Evolutionary conservation across 2,329 filamentous ascomycete genomes (phyloP).

Genomic region (Scortechinia acanthostroma): DNA sequence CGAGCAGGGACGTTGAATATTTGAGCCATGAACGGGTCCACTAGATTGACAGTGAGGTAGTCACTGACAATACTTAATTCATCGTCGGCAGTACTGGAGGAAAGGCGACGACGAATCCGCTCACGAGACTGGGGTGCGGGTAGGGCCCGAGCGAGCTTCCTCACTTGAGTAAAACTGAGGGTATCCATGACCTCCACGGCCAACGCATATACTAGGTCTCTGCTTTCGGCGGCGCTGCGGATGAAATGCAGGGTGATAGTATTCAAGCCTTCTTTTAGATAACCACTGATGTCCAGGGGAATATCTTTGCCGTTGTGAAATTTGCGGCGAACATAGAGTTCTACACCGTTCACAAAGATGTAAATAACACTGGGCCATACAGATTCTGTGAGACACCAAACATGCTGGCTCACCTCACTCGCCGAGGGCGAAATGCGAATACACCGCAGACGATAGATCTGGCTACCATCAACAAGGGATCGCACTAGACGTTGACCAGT

Average conservation of each 20-base stretch:
- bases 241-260: slow-evolving; percentile 41
- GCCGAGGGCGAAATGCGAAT: slow-evolving; percentile 23
- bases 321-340: slow-evolving; percentile 56
- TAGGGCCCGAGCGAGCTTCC: slow-evolving; percentile 19
- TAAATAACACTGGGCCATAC: slow-evolving; percentile 68
- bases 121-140: slow-evolving; percentile 39
- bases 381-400: slow-evolving; percentile 60
- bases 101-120: slow-evolving; percentile 43
- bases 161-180: slow-evolving; percentile 18
- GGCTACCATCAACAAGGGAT: slow-evolving; percentile 33
- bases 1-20: slow-evolving; percentile 70
- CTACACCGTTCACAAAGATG: slow-evolving; percentile 56
- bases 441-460: slow-evolving; percentile 65
- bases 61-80: slow-evolving; percentile 53
- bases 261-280: slow-evolving; percentile 53
- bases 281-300: slow-evolving; percentile 66
- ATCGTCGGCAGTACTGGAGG: slow-evolving; percentile 38
- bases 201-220: slow-evolving; percentile 6
- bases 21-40: slow-evolving; percentile 58
- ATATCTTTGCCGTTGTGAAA: slow-evolving; percentile 69
- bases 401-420: slow-evolving; percentile 26
- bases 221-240: slow-evolving; percentile 17
- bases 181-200: slow-evolving; percentile 7
- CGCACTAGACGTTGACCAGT: not conserved
- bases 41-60: slow-evolving; percentile 52